Base-by-base conservation (phyloP, 768 basidiomycete genomes). In the Russula earlei region DNA sequence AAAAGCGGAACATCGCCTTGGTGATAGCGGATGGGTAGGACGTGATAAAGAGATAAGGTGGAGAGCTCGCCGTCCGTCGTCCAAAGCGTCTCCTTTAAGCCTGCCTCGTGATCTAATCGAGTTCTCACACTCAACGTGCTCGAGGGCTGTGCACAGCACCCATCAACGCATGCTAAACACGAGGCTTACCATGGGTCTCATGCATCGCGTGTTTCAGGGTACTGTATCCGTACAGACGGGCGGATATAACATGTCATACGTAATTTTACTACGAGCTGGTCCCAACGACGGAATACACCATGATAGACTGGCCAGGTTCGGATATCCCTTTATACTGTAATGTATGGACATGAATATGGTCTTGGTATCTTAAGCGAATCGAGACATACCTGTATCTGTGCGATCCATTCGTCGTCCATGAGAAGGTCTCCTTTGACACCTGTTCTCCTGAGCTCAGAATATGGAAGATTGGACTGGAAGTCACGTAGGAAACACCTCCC, bases 391-490 rank as follows among this genome's bases (percentile, higher is more conserved):
- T 38, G 34, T n/a, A 49, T 54, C 22, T 53, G 46, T 25, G 42
- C 52, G 5, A 49, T 49, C 52, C 52, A 54, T 44, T 53, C 52
- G 20, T 58, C 52, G 19, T 54, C 56, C 41, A 58, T 58, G 33
- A 49, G 8, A 9, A 58, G 12, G 20, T 22, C 20, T 19, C 45
- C 33, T 19, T 24, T 31, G 15, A 19, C 19, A 12, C 34, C 56
- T 8, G 9, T 36, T 37, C 40, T 52, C 33, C 34, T 47, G 33
- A 53, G 45, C 17, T 48, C 56, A n/a, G 36, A 52, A 41, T 44
- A 58, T 20, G 56, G 52, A 33, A 58, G 52, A 20, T 34, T 31
- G 14, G 56, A 53, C 15, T 34, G 27, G 8, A 58, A 9, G 25
- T 52, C 51, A 12, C 25, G 24, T 24, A 34, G 5, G 40, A 57